Percentiles rank a stretch among this genome's conserved stretches.
Evolutionary conservation across 2,329 filamentous ascomycete species (phyloP).

Genomic region (Orbilia blumenaviensis): DNA sequence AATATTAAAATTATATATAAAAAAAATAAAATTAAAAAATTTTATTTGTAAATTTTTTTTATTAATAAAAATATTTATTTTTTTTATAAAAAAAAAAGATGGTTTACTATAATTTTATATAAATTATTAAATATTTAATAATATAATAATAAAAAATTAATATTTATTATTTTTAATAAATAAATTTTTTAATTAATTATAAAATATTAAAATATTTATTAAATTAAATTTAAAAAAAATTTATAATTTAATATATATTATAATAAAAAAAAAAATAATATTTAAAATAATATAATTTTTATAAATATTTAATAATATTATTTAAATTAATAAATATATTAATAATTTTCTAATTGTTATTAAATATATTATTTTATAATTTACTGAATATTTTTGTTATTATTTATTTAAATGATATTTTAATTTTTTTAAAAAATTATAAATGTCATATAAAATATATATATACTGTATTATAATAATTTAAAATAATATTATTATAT

Average conservation of each 20-base stretch:
- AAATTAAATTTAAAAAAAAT: conserved; percentile 26
- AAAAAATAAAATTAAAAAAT: not conserved
- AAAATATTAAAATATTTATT: conserved; percentile 7
- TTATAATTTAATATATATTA: conserved; percentile 41
- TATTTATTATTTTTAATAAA: conserved; percentile 10
- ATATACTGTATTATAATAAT: too few relatives aligned
- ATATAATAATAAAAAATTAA: conserved; percentile 16
- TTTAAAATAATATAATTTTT: conserved; percentile 11
- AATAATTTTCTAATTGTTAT: not conserved
- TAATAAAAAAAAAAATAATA: conserved; percentile 25
- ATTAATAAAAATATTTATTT: not conserved
- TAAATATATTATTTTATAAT: not conserved
- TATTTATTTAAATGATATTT: too few relatives aligned
- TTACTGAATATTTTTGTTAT: too few relatives aligned
- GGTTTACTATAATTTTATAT: not conserved
- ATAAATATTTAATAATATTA: conserved; percentile 1
- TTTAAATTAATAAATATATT: not conserved
- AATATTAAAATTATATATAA: not conserved
- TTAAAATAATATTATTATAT: not conserved
- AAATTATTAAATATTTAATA: conserved; percentile 16
- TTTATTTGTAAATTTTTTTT: too few relatives aligned
- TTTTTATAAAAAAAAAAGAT: conserved; percentile 23
- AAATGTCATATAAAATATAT: too few relatives aligned
- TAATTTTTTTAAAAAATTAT: too few relatives aligned
- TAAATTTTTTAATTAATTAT: conserved; percentile 16